Base-by-base conservation (phyloP, 1,284 basidiomycete species). In the Dichomitus squalens region DNA sequence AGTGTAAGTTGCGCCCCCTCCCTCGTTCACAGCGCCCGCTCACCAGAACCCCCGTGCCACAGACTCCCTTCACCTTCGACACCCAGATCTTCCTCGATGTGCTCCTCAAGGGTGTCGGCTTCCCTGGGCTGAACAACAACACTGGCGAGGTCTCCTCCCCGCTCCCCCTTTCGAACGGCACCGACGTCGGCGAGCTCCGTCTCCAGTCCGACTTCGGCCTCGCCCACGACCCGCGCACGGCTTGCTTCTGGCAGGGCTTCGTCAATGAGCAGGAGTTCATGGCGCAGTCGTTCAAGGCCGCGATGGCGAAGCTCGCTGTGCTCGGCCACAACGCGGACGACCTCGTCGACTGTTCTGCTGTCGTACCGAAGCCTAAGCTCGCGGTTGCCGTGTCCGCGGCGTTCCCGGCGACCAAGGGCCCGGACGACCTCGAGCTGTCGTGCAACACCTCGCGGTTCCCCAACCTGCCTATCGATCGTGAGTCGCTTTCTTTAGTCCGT, bases 21-120 rank as follows among this genome's bases (percentile, higher is more conserved):
- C n/a, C n/a, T n/a, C n/a, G n/a, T n/a, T n/a, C 29, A 31, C 5
- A 31, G 29, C 29, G n/a, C 29, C 29, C 29, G 11, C 29, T 31
- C 29, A 31, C 5, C 29, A 6, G 29, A 31, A n/a, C 29, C 29
- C 5, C 29, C 29, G 5, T 31, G 5, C 11, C 11, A 31, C 29
- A 68, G 31, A 73, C 71, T 11, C 70, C 71, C 9, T 52, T 39
- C 16, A 54, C 66, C 29, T 76, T 77, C 58, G 76, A 78, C 61
- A 67, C 73, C 12, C 76, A 78, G 62, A 72, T 77, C 66, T 77
- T 75, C 64, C 63, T 76, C 48, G 74, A 76, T 61, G 70, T 72
- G 25, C 69, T 72, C 54, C 70, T 78, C 34, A 61, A 66, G 35
- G 75, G 75, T 27, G 69, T 64, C 0, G 39, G 55, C 4, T 72